Evolutionary conservation across 306 rosid species (phyloP), one percentile per base, ranked within the genome.

Genomic region (Cicer chorassanicum): DNA sequence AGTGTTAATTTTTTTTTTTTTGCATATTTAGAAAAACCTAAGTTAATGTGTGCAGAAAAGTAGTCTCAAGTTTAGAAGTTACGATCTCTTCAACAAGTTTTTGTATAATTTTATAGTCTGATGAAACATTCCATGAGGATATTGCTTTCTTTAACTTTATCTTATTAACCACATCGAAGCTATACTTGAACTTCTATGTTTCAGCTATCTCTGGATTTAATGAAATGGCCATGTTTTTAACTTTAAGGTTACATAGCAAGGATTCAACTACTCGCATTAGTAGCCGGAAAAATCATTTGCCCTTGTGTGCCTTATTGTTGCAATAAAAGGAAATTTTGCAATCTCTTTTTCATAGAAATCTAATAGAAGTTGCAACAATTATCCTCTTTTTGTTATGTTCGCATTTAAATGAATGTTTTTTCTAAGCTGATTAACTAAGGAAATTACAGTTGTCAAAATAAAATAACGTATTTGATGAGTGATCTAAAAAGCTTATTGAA

Each of bases 261-360:
- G 78, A 76, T 80, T 82, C 87, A 73, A 87, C 70, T 2, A 16
- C 56, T 3, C 1, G 29, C 63, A 77, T 53, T 68, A 87, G 54
- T 45, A 13, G 62, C 21, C 18, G 11, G 65, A 83, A 70, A 68
- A 66, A 57, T 42, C 87, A 80, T 71, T 62, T 38, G 5, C 66
- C 41, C 73, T 78, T 77, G 60, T 42, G 72, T 50, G 60, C 7
- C 43, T 15, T 10, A 0, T 63, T 1, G 82, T 87, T 8, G 82
- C 78, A 21, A 87, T 71, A 15, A 87, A 82, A 19, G 88, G 77
- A 76, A 87, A 77, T 63, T 87, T 84, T 4, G 82, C 84, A n/a
- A 78, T 15, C 29, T 45, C 44, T 2, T 2, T 45, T 49, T 87
- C 85, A 62, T 78, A 16, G 85, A 41, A 82, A 21, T 57, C 87